Percentiles rank a stretch among this genome's conserved stretches.
Conservation (phyloP, 805 yeast genomes). For the Starmerella ratchasimensis region DNA sequence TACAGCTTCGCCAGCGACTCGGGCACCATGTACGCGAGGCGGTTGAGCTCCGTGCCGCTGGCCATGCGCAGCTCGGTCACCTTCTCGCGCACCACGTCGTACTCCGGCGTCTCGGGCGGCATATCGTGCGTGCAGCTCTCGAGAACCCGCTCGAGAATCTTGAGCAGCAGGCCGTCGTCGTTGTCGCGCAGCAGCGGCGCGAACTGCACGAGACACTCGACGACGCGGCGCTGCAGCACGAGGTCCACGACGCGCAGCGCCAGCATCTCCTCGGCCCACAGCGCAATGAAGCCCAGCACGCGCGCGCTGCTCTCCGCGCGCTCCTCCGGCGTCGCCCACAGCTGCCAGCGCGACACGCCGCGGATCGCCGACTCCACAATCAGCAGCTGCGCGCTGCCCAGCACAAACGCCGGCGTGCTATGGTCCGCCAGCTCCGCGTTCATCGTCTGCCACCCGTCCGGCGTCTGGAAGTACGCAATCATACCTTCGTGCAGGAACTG, state of each 20-base stretch:
- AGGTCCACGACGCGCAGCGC: slow-evolving; percentile 71
- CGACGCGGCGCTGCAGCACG: slow-evolving; percentile 63
- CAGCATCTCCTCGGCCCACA: slow-evolving; percentile 40
- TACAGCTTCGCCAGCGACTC: slow-evolving; percentile 71
- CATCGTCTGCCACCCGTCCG: slow-evolving; percentile 52
- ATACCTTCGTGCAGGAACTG: slow-evolving; percentile 68
- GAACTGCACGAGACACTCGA: slow-evolving; percentile 87
- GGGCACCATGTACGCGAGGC: slow-evolving; percentile 91
- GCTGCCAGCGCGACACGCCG: slow-evolving; percentile 90
- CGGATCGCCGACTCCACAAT: slow-evolving; percentile 80
- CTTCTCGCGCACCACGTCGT: slow-evolving; percentile 53
- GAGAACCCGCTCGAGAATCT: slow-evolving; percentile 71
- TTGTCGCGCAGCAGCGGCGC: slow-evolving; percentile 74
- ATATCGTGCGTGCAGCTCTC: slow-evolving; percentile 74
- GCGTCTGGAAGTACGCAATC: slow-evolving; percentile 51
- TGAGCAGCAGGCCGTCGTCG: slow-evolving; percentile 52
- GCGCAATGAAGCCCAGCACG: slow-evolving; percentile 56
- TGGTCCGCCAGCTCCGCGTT: slow-evolving; percentile 25
- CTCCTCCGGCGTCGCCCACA: slow-evolving; percentile 62
- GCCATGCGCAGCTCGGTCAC: slow-evolving; percentile 79
- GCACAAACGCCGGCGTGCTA: slow-evolving; percentile 42
- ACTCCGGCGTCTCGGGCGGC: slow-evolving; percentile 48
- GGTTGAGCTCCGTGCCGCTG: slow-evolving; percentile 86
- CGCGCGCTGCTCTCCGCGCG: slow-evolving; percentile 40
- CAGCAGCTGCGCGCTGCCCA: slow-evolving; percentile 69